Conservation (phyloP, 352 stramenopile species). For the Phytopythium sindhum region DNA sequence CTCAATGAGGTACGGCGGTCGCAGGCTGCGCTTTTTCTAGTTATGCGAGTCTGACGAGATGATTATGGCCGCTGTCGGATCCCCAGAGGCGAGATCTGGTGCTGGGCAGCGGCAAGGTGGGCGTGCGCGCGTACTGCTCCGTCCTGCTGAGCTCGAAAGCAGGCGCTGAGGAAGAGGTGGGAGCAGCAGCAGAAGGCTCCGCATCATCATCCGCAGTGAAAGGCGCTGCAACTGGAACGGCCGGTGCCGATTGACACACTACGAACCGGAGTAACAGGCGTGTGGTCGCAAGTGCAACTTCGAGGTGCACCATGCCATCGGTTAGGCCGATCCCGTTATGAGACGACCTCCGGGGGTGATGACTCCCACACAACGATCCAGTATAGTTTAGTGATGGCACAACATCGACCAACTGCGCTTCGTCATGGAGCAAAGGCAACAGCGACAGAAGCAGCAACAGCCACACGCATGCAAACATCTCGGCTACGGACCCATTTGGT, state of each 20-base stretch:
- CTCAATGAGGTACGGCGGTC: conserved; percentile 42
- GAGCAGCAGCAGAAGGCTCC: background rate
- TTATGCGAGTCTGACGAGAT: background rate
- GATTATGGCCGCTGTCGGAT: background rate
- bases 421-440: no score
- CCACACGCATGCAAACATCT: no score
- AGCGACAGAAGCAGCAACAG: no score
- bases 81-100: conserved; percentile 59
- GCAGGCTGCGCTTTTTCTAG: background rate
- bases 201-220: background rate
- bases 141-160: conserved; percentile 56
- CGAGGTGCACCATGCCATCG: background rate
- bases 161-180: conserved; percentile 10
- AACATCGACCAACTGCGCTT: no score
- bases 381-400: no score
- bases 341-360: no score
- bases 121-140: conserved; percentile 66
- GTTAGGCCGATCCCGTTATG: no score
- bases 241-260: background rate
- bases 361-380: no score
- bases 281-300: background rate
- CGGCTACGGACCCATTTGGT: no score
- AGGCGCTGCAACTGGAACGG: background rate
- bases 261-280: no score
- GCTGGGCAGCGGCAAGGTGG: conserved; percentile 67